These are phyloP conservation scores for Apostasia ramifera DNA, from an alignment of 106 monocot genomes.

Conservation along the genomic window DNA sequence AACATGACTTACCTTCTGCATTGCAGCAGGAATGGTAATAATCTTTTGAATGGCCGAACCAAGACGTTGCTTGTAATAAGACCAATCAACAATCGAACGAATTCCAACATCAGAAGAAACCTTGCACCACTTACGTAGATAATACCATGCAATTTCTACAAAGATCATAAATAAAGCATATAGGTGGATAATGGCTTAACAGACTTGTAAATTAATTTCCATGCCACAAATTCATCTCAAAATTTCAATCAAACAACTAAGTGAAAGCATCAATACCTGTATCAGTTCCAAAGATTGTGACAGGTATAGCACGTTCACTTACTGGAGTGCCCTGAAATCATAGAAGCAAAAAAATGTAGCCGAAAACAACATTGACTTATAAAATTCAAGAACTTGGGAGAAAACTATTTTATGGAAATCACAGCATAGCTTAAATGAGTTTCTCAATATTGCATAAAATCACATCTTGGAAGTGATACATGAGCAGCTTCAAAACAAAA, in stretches of 20 bases:
- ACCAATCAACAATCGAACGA: conserved; percentile 93
- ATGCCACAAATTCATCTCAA: background rate
- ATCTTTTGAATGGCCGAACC: conserved; percentile 96
- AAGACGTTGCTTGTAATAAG: conserved; percentile 90
- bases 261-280: conserved; percentile 30
- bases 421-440: too few relatives aligned
- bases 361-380: background rate
- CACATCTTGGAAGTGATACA: too few relatives aligned
- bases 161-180: background rate
- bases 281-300: conserved; percentile 93
- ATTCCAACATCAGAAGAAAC: conserved; percentile 69
- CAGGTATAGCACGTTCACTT: conserved; percentile 93
- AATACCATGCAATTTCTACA: conserved; percentile 69
- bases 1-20: conserved; percentile 74
- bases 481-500: too few relatives aligned
- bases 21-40: conserved; percentile 98
- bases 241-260: background rate
- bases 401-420: background rate
- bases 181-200: background rate
- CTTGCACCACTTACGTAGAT: conserved; percentile 92
- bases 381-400: background rate
- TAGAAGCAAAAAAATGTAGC: background rate
- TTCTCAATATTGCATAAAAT: too few relatives aligned
- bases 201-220: too few relatives aligned
- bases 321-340: conserved; percentile 82